Conservation (phyloP, 345 rosid genomes). For the Reutealis trisperma region DNA sequence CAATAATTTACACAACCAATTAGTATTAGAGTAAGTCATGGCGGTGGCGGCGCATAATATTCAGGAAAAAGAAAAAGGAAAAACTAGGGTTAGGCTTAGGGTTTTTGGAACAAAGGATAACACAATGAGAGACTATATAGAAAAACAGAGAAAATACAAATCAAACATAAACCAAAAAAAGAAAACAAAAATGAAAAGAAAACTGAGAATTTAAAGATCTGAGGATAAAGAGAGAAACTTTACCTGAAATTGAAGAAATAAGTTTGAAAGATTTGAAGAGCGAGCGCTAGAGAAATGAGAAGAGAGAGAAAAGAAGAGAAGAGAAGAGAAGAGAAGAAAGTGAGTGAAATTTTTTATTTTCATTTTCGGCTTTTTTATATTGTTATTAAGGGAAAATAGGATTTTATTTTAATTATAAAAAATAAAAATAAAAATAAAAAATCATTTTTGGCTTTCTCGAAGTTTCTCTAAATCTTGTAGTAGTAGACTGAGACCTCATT, state of each 20-base stretch:
- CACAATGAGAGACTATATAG: too few species aligned
- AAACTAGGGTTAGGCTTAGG: constrained; percentile 8
- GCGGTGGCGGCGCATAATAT: background rate
- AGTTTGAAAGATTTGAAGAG: background rate
- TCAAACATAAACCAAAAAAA: background rate
- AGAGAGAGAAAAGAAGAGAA: too few species aligned
- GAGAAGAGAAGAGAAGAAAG: background rate
- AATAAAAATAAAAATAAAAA: too few species aligned
- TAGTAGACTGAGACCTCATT: background rate
- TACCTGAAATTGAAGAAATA: background rate
- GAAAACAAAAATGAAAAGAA: background rate
- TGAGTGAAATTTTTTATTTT: background rate
- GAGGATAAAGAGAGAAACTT: background rate
- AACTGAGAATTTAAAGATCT: background rate
- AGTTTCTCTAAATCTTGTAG: background rate
- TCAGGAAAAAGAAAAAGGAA: background rate
- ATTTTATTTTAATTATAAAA: background rate
- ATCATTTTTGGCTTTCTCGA: background rate
- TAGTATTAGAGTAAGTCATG: background rate
- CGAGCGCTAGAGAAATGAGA: background rate
- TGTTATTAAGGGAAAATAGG: background rate
- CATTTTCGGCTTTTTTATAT: background rate
- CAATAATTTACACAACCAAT: too few species aligned
- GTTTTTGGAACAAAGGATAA: background rate
- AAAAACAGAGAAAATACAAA: background rate